A percentile compares a stretch with the other conserved stretches of the same genome.
phyloP scores from a whole-genome alignment of 2,329 filamentous ascomycete species.

The Curvularia sp. region DNA sequence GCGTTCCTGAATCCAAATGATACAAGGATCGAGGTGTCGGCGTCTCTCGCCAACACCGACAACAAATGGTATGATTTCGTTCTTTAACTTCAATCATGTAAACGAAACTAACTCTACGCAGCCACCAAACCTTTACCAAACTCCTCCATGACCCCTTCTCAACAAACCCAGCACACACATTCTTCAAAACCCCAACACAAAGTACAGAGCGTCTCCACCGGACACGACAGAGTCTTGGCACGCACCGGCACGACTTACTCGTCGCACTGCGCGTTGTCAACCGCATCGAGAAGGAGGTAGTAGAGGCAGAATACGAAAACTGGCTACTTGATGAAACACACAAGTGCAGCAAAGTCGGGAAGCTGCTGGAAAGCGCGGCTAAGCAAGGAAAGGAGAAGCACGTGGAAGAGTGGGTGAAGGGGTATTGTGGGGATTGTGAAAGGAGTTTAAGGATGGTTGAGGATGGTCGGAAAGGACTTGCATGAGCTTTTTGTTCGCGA shows the following conservation, averaged over 20 bases:
- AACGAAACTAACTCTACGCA: constrained; percentile 22
- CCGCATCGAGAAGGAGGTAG: constrained; percentile 82
- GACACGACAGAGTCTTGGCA: constrained; percentile 81
- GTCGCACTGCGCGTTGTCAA: constrained; percentile 92
- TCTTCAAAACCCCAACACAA: constrained; percentile 35
- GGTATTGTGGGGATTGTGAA: constrained; percentile 70
- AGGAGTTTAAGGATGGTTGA: constrained; percentile 25
- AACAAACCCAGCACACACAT: constrained; percentile 26
- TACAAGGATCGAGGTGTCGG: constrained; percentile 33
- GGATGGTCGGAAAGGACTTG: constrained; percentile 14
- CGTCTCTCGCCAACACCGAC: constrained; percentile 24
- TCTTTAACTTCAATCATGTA: too few relatives aligned
- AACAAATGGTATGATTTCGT: constrained; percentile 38
- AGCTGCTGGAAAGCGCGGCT: constrained; percentile 50
- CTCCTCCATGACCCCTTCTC: constrained; percentile 39
- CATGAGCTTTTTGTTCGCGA: constrained; percentile 5
- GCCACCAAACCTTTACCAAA: constrained; percentile 49
- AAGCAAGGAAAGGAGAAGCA: constrained; percentile 53
- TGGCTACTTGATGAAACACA: constrained; percentile 83
- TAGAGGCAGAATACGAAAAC: constrained; percentile 89
- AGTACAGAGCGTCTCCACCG: constrained; percentile 68
- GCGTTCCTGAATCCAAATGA: constrained; percentile 55
- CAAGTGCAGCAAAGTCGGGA: constrained; percentile 71
- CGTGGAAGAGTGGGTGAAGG: constrained; percentile 63
- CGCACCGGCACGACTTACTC: constrained; percentile 86